A percentile compares a stretch with the other conserved stretches of the same genome.
Evolutionary conservation across 2,329 filamentous ascomycete species (phyloP).

Genomic region (Claviceps purpurea): DNA sequence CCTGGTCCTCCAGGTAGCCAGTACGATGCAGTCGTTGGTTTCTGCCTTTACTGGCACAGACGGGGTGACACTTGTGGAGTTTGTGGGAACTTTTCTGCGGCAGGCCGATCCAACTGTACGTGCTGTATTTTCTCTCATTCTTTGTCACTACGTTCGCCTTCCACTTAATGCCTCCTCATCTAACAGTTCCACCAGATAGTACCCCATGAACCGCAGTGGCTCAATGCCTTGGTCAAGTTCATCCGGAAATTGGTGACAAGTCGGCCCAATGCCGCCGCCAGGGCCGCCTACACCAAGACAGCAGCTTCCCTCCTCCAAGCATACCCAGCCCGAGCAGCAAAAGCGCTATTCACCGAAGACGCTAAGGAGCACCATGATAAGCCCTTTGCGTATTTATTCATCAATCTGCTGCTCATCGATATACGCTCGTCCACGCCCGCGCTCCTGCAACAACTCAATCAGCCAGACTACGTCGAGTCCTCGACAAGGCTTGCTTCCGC

Average conservation of each 20-base stretch:
- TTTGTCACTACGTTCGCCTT: background rate
- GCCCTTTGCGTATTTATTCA: slow-evolving; percentile 47
- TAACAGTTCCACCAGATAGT: slow-evolving; percentile 24
- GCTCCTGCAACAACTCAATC: slow-evolving; percentile 45
- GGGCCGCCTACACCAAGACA: slow-evolving; percentile 46
- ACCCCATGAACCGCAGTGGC: slow-evolving; percentile 39
- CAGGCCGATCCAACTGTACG: slow-evolving; percentile 35
- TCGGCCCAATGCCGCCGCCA: slow-evolving; percentile 39
- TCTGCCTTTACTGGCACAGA: slow-evolving; percentile 45
- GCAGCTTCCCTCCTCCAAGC: slow-evolving; percentile 42
- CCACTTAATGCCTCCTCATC: background rate
- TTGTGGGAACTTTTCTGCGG: slow-evolving; percentile 39
- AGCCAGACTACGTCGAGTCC: slow-evolving; percentile 33
- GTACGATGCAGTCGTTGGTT: slow-evolving; percentile 33
- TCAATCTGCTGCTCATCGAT: slow-evolving; percentile 54
- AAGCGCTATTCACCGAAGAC: slow-evolving; percentile 38
- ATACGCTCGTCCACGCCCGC: slow-evolving; percentile 48
- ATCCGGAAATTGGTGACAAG: slow-evolving; percentile 41
- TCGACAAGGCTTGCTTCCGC: slow-evolving; percentile 44
- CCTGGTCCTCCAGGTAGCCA: slow-evolving; percentile 29
- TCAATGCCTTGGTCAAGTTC: slow-evolving; percentile 30
- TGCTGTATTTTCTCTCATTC: background rate
- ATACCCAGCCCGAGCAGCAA: slow-evolving; percentile 33
- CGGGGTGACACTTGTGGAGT: slow-evolving; percentile 43
- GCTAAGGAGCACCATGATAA: slow-evolving; percentile 25